Evolutionary conservation across 1,284 basidiomycete genomes (phyloP).

Genomic region (Leccinum colubrinum): DNA sequence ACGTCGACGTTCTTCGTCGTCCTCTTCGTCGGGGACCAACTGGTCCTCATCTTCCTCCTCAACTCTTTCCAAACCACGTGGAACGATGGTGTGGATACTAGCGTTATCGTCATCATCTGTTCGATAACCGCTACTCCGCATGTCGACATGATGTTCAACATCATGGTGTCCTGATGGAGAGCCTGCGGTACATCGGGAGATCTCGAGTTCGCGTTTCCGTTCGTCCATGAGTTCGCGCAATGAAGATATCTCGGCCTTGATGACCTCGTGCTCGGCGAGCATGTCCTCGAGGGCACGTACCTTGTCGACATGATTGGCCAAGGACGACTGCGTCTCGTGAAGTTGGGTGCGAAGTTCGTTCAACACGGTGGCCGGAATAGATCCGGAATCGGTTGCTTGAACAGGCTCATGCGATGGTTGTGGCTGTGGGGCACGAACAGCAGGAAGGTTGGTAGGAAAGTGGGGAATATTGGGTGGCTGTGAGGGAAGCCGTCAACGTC

Average conservation of each 20-base stretch:
- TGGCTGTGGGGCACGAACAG: slow-evolving; percentile 57
- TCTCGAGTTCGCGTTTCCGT: slow-evolving; percentile 37
- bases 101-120: slow-evolving; percentile 59
- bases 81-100: slow-evolving; percentile 62
- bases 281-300: slow-evolving; percentile 82
- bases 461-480: slow-evolving; percentile 60
- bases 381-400: slow-evolving; percentile 22
- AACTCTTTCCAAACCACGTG: slow-evolving; percentile 70
- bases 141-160: slow-evolving; percentile 29
- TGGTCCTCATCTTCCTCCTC: slow-evolving; percentile 74
- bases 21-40: slow-evolving; percentile 43
- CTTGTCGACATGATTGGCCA: slow-evolving; percentile 83
- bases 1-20: slow-evolving; percentile 42
- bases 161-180: slow-evolving; percentile 27
- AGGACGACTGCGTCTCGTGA: slow-evolving; percentile 79
- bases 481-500: slow-evolving; percentile 9
- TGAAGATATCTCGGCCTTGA: slow-evolving; percentile 78
- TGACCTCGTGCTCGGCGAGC: slow-evolving; percentile 83
- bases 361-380: slow-evolving; percentile 25
- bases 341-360: slow-evolving; percentile 78
- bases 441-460: slow-evolving; percentile 62
- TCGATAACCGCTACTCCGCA: slow-evolving; percentile 30
- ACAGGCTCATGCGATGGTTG: slow-evolving; percentile 36
- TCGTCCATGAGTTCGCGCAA: slow-evolving; percentile 73
- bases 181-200: slow-evolving; percentile 18